Evolutionary conservation across 208 protist species (phyloP), one percentile per base, ranked within the genome.

Genomic region (Crithidia acanthocephali): DNA sequence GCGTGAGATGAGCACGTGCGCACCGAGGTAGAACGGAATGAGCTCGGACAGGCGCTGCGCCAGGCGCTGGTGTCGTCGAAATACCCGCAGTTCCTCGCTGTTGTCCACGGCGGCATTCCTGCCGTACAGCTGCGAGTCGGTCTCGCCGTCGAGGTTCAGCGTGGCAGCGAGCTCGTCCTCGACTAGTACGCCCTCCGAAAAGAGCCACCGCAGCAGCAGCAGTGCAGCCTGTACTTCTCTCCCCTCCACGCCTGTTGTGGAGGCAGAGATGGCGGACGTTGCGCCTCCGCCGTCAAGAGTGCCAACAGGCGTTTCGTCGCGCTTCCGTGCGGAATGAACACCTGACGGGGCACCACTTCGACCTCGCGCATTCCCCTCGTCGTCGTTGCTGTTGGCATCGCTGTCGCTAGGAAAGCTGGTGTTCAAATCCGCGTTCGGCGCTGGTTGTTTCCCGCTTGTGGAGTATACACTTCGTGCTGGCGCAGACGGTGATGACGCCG

Each of bases 1-100:
- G 37, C 90, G 87, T 3, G 77, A 80, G 23, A 95, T 20, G 23
- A 91, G 23, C 0, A 92, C 57, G 56, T 95, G 90, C 9, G 80
- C 80, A 10, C 81, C 83, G 18, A 93, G 60, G 50, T 84, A 85
- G 67, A 93, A 95, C 0, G 83, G 82, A 9, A 63, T 47, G 2
- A 78, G 30, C 61, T 81, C 55, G 1, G 85, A 74, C 6, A 93
- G 69, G 8, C 32, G 40, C n/a, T 61, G 57, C 4, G 88, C 88
- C 22, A 72, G 55, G 15, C 48, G 33, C 28, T 58, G 65, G 44
- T 79, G 74, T 5, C 51, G 74, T 16, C 32, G 15, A 30, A 79
- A 73, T 2, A 18, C n/a, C 0, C 32, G 27, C 2, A 28, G 13
- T 8, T 72, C 45, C 9, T 35, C 33, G 8, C 44, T 48, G n/a